A percentile compares a stretch with the other conserved stretches of the same genome.
Evolutionary conservation across 768 basidiomycete species (phyloP).

Genomic region (Lactarius tabidus): DNA sequence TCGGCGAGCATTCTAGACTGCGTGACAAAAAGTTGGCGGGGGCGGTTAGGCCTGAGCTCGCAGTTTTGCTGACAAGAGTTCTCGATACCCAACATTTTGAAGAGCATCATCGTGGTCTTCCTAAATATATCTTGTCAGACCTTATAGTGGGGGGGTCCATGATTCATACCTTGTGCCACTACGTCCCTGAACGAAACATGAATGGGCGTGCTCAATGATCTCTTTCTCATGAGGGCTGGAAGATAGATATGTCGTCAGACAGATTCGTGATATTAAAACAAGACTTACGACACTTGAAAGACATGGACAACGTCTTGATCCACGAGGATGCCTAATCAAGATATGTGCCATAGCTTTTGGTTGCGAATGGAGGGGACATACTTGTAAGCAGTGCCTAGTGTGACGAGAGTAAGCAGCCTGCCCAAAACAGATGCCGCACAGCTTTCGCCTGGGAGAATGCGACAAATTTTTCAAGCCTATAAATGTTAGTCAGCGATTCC

Average conservation of each 20-base stretch:
- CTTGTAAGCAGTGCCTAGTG: slow-evolving; percentile 20
- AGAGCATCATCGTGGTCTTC: slow-evolving; percentile 75
- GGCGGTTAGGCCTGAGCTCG: slow-evolving; percentile 38
- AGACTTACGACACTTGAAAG: slow-evolving; percentile 24
- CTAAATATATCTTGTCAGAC: slow-evolving; percentile 33
- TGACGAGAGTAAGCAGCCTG: neutral
- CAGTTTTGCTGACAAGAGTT: slow-evolving; percentile 42
- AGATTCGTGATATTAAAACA: neutral
- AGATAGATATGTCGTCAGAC: neutral
- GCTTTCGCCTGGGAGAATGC: slow-evolving; percentile 29
- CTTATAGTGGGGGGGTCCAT: neutral
- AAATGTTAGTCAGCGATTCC: neutral
- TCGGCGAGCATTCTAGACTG: slow-evolving; percentile 60
- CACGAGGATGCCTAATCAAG: slow-evolving; percentile 8
- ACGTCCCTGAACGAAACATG: slow-evolving; percentile 37
- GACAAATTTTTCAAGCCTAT: slow-evolving; percentile 31
- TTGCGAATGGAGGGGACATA: neutral
- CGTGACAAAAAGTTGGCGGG: slow-evolving; percentile 72
- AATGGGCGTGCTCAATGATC: slow-evolving; percentile 21
- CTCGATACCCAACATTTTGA: slow-evolving; percentile 70
- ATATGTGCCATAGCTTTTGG: no score
- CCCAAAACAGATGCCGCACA: neutral
- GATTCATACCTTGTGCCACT: slow-evolving; percentile 64
- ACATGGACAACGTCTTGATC: slow-evolving; percentile 23
- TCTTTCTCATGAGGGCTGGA: slow-evolving; percentile 24